A percentile compares a stretch with the other conserved stretches of the same genome.
Evolutionary conservation across 495 filamentous ascomycete genomes (phyloP).

Genomic region (Lophiostoma macrostomum): DNA sequence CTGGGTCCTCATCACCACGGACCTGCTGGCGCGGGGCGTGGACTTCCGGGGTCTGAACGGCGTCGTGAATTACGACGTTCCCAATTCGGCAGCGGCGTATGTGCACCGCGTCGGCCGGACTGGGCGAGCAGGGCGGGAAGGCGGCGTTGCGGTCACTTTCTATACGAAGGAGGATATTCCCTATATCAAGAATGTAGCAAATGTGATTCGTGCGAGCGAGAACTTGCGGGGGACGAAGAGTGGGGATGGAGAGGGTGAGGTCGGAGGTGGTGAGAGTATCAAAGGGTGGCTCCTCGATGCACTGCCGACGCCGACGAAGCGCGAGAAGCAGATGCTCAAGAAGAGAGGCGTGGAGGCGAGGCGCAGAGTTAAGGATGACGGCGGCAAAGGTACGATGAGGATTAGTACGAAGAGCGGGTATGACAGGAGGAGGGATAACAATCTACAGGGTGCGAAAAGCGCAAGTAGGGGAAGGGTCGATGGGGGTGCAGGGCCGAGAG

Average conservation of each 20-base stretch:
- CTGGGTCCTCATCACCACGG: constrained; percentile 94
- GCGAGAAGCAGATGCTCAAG: constrained; percentile 78
- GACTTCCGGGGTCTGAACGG: constrained; percentile 92
- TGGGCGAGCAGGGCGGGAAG: constrained; percentile 79
- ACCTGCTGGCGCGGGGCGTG: constrained; percentile 83
- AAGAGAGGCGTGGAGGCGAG: constrained; percentile 76
- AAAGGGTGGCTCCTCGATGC: constrained; percentile 88
- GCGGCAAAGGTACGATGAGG: constrained; percentile 50
- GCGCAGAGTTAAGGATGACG: constrained; percentile 43
- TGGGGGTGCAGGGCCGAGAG: constrained; percentile 28
- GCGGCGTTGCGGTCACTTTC: constrained; percentile 87
- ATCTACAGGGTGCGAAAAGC: constrained; percentile 66
- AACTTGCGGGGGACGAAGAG: constrained; percentile 47
- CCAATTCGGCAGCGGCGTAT: constrained; percentile 80
- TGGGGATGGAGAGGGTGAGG: constrained; percentile 38
- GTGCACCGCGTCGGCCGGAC: constrained; percentile 93
- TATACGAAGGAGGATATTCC: constrained; percentile 94
- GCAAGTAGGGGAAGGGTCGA: constrained; percentile 59
- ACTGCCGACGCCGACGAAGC: constrained; percentile 77
- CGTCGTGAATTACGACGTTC: constrained; percentile 96
- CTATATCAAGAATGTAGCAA: constrained; percentile 86
- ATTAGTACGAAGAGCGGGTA: constrained; percentile 94
- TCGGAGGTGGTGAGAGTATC: constrained; percentile 49
- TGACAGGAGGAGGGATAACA: constrained; percentile 75
- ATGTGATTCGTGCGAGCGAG: constrained; percentile 83